Evolutionary conservation across 176 grass and related monocot species (phyloP).

Genomic region (Typha latifolia): DNA sequence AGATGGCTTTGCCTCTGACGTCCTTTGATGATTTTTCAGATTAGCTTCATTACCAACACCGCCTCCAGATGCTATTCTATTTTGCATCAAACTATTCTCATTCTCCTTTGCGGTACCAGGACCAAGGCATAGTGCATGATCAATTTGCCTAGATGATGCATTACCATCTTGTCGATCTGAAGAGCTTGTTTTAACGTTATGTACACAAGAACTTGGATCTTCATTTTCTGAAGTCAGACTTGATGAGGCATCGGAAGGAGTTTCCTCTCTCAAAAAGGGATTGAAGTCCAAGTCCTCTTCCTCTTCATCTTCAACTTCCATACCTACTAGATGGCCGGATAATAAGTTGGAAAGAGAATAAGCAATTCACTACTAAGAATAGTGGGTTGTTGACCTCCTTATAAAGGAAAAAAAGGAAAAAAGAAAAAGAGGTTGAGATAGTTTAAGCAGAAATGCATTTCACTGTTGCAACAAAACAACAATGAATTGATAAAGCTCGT

Average conservation of each 20-base stretch:
- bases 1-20: neutral
- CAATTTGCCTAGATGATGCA: conserved; percentile 3
- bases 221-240: conserved; percentile 75
- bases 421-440: too few relatives aligned
- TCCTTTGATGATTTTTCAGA: conserved; percentile 6
- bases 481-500: too few relatives aligned
- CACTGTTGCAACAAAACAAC: too few relatives aligned
- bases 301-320: conserved; percentile 77
- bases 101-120: conserved; percentile 17
- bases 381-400: too few relatives aligned
- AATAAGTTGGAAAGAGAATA: neutral
- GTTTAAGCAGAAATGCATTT: too few relatives aligned
- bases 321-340: conserved; percentile 13
- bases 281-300: conserved; percentile 86
- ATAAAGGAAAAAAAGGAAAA: too few relatives aligned
- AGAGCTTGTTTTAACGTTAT: conserved; percentile 20
- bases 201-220: conserved; percentile 19
- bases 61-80: conserved; percentile 7
- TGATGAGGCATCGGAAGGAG: conserved; percentile 66
- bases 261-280: conserved; percentile 56
- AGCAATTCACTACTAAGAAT: neutral
- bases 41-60: conserved; percentile 12
- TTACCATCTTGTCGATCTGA: neutral
- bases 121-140: neutral
- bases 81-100: conserved; percentile 15